phyloP scores from a whole-genome alignment of 2,329 filamentous ascomycete genomes.

The Colletotrichum sp. region DNA sequence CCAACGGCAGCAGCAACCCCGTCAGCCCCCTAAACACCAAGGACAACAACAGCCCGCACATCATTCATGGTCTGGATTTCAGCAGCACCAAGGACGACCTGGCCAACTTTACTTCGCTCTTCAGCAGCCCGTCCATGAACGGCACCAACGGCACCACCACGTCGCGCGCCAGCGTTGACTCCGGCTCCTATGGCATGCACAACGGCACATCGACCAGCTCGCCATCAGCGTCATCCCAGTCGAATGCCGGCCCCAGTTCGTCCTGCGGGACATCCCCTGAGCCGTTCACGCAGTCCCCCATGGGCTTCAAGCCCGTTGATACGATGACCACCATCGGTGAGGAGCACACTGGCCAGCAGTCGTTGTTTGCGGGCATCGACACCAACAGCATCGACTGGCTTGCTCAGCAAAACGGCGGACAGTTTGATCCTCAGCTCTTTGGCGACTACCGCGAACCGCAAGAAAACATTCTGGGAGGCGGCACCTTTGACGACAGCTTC shows the following conservation, averaged over 20 bases:
- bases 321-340: slow-evolving; percentile 70
- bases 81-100: slow-evolving; percentile 51
- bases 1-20: slow-evolving; percentile 32
- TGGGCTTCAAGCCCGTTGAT: slow-evolving; percentile 67
- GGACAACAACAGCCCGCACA: slow-evolving; percentile 34
- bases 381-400: slow-evolving; percentile 74
- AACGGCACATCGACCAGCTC: slow-evolving; percentile 66
- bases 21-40: slow-evolving; percentile 38
- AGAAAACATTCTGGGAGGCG: slow-evolving; percentile 74
- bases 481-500: slow-evolving; percentile 72
- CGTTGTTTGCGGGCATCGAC: slow-evolving; percentile 47
- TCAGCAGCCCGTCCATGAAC: slow-evolving; percentile 56
- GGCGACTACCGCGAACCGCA: slow-evolving; percentile 92
- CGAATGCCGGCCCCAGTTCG: slow-evolving; percentile 63
- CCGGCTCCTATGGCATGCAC: slow-evolving; percentile 49
- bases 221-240: slow-evolving; percentile 67
- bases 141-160: slow-evolving; percentile 43
- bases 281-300: slow-evolving; percentile 74
- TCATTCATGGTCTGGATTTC: slow-evolving; percentile 30
- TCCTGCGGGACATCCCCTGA: slow-evolving; percentile 82
- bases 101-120: slow-evolving; percentile 61
- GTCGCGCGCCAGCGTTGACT: slow-evolving; percentile 58
- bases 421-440: slow-evolving; percentile 92
- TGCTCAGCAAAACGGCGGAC: slow-evolving; percentile 79
- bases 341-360: slow-evolving; percentile 50